Evolutionary conservation across 2,329 filamentous ascomycete species (phyloP).

Genomic region (Xylariaceae sp.): DNA sequence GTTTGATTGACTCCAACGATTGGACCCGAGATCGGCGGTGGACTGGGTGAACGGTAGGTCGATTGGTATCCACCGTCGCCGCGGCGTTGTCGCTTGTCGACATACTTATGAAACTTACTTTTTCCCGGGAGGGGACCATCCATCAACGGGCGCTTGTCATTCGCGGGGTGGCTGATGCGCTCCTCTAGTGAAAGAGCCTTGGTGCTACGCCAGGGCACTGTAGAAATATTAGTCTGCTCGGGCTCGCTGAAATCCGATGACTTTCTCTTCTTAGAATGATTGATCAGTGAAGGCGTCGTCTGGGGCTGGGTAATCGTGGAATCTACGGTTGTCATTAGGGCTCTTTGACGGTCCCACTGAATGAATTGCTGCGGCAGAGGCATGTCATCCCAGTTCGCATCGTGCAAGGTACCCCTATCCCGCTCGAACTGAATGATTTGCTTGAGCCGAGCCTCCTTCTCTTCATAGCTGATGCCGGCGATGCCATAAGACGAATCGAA

Average conservation of each 20-base stretch:
- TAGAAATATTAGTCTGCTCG: conserved; percentile 45
- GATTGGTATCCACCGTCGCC: conserved; percentile 66
- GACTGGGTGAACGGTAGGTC: conserved; percentile 50
- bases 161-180: conserved; percentile 61
- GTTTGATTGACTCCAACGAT: conserved; percentile 78
- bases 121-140: conserved; percentile 42
- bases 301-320: conserved; percentile 13
- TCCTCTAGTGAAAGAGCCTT: conserved; percentile 58
- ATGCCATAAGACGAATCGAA: conserved; percentile 71
- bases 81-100: conserved; percentile 84
- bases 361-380: conserved; percentile 83
- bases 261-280: conserved; percentile 71
- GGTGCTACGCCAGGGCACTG: conserved; percentile 73
- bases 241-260: conserved; percentile 57
- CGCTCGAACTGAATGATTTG: conserved; percentile 77
- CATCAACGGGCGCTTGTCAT: conserved; percentile 41
- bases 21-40: conserved; percentile 57
- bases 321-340: conserved; percentile 34
- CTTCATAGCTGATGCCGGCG: conserved; percentile 53
- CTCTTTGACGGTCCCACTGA: conserved; percentile 58
- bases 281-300: conserved; percentile 8
- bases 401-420: conserved; percentile 63
- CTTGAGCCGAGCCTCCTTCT: conserved; percentile 82
- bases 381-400: conserved; percentile 75
- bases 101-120: conserved; percentile 86